A percentile compares a stretch with the other conserved stretches of the same genome.
These are phyloP conservation scores for Cetradonia linearis DNA, from an alignment of 495 filamentous ascomycete species.

Conservation along the genomic window DNA sequence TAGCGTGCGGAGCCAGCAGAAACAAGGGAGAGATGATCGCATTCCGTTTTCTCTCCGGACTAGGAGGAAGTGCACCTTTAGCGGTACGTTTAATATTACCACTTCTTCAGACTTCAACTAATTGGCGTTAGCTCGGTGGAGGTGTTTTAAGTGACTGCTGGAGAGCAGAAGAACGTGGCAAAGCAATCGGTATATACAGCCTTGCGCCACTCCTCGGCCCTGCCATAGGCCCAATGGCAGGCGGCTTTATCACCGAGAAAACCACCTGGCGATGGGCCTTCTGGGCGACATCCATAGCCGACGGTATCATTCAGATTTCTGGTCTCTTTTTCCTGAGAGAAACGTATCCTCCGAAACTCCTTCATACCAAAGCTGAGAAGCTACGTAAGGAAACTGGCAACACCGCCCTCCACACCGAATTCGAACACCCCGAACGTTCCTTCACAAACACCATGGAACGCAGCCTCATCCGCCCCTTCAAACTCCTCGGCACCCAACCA, in stretches of 20 bases:
- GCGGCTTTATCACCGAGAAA: conserved; percentile 57
- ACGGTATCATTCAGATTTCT: conserved; percentile 48
- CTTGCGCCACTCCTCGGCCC: conserved; percentile 58
- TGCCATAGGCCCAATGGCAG: conserved; percentile 53
- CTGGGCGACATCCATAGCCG: conserved; percentile 51
- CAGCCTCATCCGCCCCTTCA: conserved; percentile 46
- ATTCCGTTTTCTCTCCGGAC: conserved; percentile 47
- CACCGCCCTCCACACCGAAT: conserved; percentile 50
- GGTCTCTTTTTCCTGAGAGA: conserved; percentile 61
- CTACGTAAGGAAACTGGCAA: conserved; percentile 59
- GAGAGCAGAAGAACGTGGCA: conserved; percentile 52
- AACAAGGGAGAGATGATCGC: conserved; percentile 45
- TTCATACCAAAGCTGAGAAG: conserved; percentile 43
- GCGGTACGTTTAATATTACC: conserved; percentile 31
- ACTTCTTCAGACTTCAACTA: neutral
- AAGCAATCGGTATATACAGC: conserved; percentile 53
- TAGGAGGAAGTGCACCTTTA: conserved; percentile 46
- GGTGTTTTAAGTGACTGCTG: conserved; percentile 57
- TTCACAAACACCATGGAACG: conserved; percentile 34
- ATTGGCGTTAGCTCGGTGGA: conserved; percentile 38
- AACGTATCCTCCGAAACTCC: conserved; percentile 57
- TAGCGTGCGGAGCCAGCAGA: conserved; percentile 42
- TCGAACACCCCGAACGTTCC: conserved; percentile 41
- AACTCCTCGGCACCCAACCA: conserved; percentile 47
- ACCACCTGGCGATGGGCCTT: conserved; percentile 66